phyloP scores from a whole-genome alignment of 202 grass and related monocot genomes.

The Thinopyrum obtusiflorum region DNA sequence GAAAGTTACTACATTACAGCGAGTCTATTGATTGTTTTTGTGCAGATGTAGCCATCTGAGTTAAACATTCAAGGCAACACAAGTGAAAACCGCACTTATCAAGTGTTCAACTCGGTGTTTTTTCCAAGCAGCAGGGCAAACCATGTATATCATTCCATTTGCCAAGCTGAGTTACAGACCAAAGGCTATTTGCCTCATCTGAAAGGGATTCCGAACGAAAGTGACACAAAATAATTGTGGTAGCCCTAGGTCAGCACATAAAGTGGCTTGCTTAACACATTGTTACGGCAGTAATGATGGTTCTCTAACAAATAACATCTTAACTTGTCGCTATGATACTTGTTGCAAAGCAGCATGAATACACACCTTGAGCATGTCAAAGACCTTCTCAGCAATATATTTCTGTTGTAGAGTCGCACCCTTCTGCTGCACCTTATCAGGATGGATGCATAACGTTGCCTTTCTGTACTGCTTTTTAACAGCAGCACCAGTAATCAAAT shows the following conservation, averaged over 20 bases:
- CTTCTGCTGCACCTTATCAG: slow-evolving; percentile 99
- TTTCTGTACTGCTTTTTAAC: slow-evolving; percentile 97
- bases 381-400: slow-evolving; percentile 93
- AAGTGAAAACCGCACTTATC: neutral
- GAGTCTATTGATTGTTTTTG: neutral
- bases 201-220: neutral
- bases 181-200: neutral
- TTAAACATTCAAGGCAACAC: neutral
- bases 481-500: slow-evolving; percentile 78
- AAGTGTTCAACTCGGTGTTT: neutral
- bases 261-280: neutral
- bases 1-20: neutral
- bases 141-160: too few relatives aligned
- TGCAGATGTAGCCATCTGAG: neutral
- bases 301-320: slow-evolving; percentile 1
- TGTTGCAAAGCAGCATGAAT: slow-evolving; percentile 25
- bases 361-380: slow-evolving; percentile 96
- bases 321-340: neutral
- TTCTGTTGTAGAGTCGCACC: slow-evolving; percentile 95
- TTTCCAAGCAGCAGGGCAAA: neutral
- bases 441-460: slow-evolving; percentile 92
- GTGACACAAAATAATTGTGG: neutral
- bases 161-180: too few relatives aligned
- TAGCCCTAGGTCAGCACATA: neutral
- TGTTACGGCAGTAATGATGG: slow-evolving; percentile 2